Evolutionary conservation across 2,329 filamentous ascomycete species (phyloP).

Genomic region (Cadophora sp.): DNA sequence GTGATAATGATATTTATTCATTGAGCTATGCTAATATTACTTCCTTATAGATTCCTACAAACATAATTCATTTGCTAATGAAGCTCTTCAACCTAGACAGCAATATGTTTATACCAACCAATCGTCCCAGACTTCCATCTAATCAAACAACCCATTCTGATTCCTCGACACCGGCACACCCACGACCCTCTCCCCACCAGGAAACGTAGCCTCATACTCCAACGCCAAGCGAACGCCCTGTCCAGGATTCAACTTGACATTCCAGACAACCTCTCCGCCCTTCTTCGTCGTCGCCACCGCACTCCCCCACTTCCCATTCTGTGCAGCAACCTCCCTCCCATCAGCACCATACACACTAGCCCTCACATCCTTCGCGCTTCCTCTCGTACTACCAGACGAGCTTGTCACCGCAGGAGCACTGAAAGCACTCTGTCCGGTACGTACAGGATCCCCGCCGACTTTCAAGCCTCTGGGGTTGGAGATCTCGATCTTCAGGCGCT

Average conservation of each 20-base stretch:
- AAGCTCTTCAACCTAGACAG: background rate
- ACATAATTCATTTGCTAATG: background rate
- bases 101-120: background rate
- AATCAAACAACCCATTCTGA: background rate
- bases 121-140: too few relatives aligned
- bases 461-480: slow-evolving; percentile 55
- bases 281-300: slow-evolving; percentile 61
- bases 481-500: slow-evolving; percentile 59
- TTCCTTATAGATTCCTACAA: background rate
- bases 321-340: slow-evolving; percentile 34
- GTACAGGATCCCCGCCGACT: slow-evolving; percentile 47
- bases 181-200: slow-evolving; percentile 54
- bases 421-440: slow-evolving; percentile 43
- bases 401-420: background rate
- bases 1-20: background rate
- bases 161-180: slow-evolving; percentile 20
- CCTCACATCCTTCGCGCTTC: slow-evolving; percentile 30
- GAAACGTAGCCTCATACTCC: slow-evolving; percentile 67
- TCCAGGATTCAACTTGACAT: slow-evolving; percentile 63
- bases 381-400: slow-evolving; percentile 23
- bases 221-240: slow-evolving; percentile 62
- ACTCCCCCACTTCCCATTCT: slow-evolving; percentile 56
- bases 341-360: slow-evolving; percentile 36
- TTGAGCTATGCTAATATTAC: background rate
- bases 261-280: slow-evolving; percentile 64